These are phyloP conservation scores for Cladorrhinum sp. DNA, from an alignment of 2,329 filamentous ascomycete species.

Conservation along the genomic window DNA sequence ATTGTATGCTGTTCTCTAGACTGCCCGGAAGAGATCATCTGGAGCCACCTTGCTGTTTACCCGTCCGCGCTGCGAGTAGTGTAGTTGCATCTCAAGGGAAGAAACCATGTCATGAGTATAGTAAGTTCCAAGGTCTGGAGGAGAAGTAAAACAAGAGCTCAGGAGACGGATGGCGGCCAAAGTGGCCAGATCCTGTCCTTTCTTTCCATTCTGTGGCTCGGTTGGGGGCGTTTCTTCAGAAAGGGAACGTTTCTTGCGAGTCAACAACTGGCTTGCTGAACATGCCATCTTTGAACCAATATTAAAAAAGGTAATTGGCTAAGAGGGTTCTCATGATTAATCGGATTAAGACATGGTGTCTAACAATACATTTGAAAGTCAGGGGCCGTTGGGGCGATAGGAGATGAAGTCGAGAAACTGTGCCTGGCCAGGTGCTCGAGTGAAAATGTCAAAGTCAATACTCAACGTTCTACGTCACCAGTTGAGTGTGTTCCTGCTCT, in stretches of 20 bases:
- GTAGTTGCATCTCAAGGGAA: constrained; percentile 1
- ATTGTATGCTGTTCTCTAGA: neutral
- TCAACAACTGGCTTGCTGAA: neutral
- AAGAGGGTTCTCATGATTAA: neutral
- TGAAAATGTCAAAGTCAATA: too few relatives aligned
- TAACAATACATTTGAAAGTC: neutral
- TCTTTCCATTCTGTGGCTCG: neutral
- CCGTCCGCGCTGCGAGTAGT: neutral
- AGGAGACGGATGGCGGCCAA: constrained; percentile 18
- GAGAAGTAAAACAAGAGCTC: constrained; percentile 7
- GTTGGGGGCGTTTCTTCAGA: neutral
- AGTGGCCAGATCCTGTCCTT: constrained; percentile 10
- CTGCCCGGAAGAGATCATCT: neutral
- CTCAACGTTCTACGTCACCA: neutral
- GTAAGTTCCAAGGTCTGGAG: neutral
- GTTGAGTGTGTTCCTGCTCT: neutral
- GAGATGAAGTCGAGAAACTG: neutral
- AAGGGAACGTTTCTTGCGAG: neutral
- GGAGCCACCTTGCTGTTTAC: neutral
- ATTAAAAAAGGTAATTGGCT: neutral
- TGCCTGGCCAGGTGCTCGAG: neutral
- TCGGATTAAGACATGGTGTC: neutral
- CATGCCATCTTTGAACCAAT: neutral
- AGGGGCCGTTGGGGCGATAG: neutral
- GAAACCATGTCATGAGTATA: constrained; percentile 3